A percentile compares a stretch with the other conserved stretches of the same genome.
These are phyloP conservation scores for Blastosporella zonata DNA, from an alignment of 1,284 basidiomycete species.

Conservation along the genomic window DNA sequence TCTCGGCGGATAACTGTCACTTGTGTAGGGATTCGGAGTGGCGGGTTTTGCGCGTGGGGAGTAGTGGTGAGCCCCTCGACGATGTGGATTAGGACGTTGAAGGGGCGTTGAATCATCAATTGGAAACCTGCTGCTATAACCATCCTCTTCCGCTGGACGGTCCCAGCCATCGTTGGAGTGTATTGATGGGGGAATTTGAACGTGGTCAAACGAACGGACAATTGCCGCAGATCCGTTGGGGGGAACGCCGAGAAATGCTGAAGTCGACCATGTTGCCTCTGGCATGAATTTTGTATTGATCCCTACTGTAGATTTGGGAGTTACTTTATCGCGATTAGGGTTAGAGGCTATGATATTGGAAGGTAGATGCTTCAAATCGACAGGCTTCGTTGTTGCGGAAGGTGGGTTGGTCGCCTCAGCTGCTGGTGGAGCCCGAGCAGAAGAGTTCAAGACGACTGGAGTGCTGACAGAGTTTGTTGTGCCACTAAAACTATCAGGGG, in stretches of 20 bases:
- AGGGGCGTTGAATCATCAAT: not conserved
- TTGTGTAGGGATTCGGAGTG: not conserved
- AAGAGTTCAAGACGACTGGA: not conserved
- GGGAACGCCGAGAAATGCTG: not conserved
- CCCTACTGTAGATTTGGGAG: not conserved
- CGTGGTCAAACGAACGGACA: slow-evolving; percentile 4
- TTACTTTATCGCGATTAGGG: slow-evolving; percentile 5
- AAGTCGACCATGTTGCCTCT: not conserved
- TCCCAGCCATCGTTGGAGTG: slow-evolving; percentile 14
- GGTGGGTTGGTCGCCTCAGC: not conserved
- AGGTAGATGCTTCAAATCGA: not conserved
- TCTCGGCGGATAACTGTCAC: not conserved
- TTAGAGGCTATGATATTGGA: not conserved
- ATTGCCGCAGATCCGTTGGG: not conserved
- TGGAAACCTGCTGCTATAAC: not conserved
- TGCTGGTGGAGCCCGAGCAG: not conserved
- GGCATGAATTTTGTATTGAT: not conserved
- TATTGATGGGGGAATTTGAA: slow-evolving; percentile 14
- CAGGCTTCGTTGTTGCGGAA: not conserved
- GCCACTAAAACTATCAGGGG: not conserved
- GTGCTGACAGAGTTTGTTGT: not conserved
- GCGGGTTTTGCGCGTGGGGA: slow-evolving; percentile 8
- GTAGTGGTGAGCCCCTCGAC: slow-evolving; percentile 10
- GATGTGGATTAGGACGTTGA: not conserved
- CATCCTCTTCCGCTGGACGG: slow-evolving; percentile 10